These are phyloP conservation scores for Raphanus sativus DNA, from an alignment of 345 rosid genomes.

Conservation along the genomic window DNA sequence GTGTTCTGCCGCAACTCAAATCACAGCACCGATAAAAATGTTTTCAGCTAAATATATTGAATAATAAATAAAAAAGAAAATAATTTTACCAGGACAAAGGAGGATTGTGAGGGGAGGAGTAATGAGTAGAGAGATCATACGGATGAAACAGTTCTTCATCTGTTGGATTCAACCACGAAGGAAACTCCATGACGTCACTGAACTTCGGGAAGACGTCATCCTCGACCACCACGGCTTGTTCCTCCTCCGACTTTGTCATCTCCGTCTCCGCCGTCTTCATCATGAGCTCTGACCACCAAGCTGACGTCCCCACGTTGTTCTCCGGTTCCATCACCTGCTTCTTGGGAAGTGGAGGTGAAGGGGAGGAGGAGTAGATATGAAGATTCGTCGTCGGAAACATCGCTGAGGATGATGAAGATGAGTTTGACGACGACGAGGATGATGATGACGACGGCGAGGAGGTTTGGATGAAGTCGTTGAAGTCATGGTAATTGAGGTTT, in stretches of 20 bases:
- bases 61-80: background rate
- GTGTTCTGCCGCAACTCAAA: conserved; percentile 21
- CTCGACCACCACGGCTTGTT: conserved; percentile 50
- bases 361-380: conserved; percentile 27
- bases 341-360: conserved; percentile 32
- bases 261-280: conserved; percentile 38
- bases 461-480: conserved; percentile 47
- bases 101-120: conserved; percentile 61
- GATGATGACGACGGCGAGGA: conserved; percentile 42
- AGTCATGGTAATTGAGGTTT: conserved; percentile 81
- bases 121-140: conserved; percentile 46
- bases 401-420: conserved; percentile 57
- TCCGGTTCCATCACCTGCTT: conserved; percentile 12
- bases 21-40: background rate
- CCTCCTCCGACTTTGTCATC: conserved; percentile 50
- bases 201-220: conserved; percentile 60
- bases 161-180: conserved; percentile 75
- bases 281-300: conserved; percentile 39
- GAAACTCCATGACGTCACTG: conserved; percentile 79
- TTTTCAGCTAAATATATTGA: background rate
- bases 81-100: conserved; percentile 77
- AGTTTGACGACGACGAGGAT: conserved; percentile 14
- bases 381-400: conserved; percentile 29
- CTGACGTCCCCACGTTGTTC: conserved; percentile 49
- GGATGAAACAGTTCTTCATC: conserved; percentile 67